Base-by-base conservation (phyloP, 306 rosid species). In the Cicer bijugum region DNA sequence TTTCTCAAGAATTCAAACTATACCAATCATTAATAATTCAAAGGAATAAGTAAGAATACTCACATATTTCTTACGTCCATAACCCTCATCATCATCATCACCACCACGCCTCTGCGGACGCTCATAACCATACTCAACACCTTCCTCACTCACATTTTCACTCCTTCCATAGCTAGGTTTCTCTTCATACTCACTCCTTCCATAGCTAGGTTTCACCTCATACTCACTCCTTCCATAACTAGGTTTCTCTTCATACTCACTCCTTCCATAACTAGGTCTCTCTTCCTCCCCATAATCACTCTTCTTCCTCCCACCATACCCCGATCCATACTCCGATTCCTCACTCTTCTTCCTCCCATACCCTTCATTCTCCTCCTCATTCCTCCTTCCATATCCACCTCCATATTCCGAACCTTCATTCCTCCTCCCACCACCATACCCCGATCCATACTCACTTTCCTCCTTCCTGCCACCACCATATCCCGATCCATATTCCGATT, bases 11-110 rank as follows among this genome's bases (percentile, higher is more conserved):
- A 57, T 16, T 76, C 1, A 57, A 56, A 56, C 10, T 7, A 48
- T 12, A 33, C 20, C 67, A 48, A 48, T 19, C 4, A 12, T 14
- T 6, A 52, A 9, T 6, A 52, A 9, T 16, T 64, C 3, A 50
- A 12, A 50, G 56, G 56, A n/a, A 10, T 15, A 20, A 20, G 48
- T 62, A 23, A 17, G 64, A 71, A 33, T 63, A 67, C 97, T 93
- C 80, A 91, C 97, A 69, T 87, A 74, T 89, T 94, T 88, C 88
- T 91, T 89, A 46, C 92, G 96, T 14, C 87, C 88, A 77, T 86
- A 80, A 70, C 88, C 76, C 66, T 86, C 91, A 61, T 83, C 89
- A 12, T 77, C 85, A 12, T 84, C 93, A 50, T 72, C 87, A 15
- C 43, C 80, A 45, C 43, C 69, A 12, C 79, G 78, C 62, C 63